phyloP scores from a whole-genome alignment of 2,329 filamentous ascomycete genomes.

The Botrytis squamosa region DNA sequence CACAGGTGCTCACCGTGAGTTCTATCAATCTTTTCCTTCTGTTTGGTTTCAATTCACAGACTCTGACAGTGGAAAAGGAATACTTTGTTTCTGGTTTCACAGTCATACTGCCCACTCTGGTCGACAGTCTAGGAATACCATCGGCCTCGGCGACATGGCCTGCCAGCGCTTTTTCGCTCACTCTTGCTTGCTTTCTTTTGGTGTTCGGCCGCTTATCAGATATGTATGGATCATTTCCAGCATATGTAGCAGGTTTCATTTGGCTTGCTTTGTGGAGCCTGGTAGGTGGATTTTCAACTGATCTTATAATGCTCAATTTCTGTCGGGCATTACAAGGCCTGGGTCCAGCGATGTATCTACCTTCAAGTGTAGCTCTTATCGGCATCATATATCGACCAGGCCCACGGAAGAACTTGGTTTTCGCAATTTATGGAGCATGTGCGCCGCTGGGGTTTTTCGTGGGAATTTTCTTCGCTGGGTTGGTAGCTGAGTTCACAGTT shows the following conservation, averaged over 20 bases:
- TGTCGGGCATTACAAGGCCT: constrained; percentile 74
- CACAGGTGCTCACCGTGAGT: constrained; percentile 54
- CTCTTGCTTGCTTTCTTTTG: constrained; percentile 57
- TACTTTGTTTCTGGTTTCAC: constrained; percentile 73
- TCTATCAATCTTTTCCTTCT: not conserved
- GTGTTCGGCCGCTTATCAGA: constrained; percentile 62
- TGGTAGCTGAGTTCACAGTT: constrained; percentile 55
- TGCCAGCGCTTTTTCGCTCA: constrained; percentile 58
- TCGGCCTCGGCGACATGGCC: constrained; percentile 61
- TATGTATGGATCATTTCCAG: constrained; percentile 59
- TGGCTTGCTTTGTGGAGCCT: constrained; percentile 71
- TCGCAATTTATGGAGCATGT: constrained; percentile 56
- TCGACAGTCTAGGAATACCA: constrained; percentile 62
- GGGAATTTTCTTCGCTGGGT: constrained; percentile 64
- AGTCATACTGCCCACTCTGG: constrained; percentile 67
- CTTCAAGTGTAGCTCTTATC: constrained; percentile 65
- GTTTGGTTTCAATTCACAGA: not conserved
- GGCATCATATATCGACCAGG: constrained; percentile 65
- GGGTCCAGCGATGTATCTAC: constrained; percentile 69
- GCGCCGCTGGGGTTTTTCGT: constrained; percentile 55
- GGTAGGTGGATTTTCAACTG: constrained; percentile 66
- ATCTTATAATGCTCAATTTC: constrained; percentile 68
- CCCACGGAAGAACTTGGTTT: constrained; percentile 65
- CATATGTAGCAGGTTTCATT: constrained; percentile 58
- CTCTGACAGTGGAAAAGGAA: constrained; percentile 44